phyloP scores from a whole-genome alignment of 306 rosid genomes.

The Cicer judaicum region DNA sequence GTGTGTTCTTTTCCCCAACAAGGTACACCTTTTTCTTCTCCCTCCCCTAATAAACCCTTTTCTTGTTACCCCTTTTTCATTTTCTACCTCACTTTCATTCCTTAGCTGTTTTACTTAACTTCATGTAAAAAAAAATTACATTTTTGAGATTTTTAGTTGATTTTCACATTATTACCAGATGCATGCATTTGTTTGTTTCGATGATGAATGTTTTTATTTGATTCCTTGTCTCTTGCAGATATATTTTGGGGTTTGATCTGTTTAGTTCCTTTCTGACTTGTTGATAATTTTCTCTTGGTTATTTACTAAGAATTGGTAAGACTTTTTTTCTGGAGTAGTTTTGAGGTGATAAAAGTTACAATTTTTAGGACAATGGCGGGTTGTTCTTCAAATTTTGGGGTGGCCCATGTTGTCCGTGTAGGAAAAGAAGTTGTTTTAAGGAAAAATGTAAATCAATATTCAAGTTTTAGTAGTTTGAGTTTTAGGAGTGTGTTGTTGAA shows the following conservation, averaged over 20 bases:
- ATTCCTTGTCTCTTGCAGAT: slow-evolving; percentile 32
- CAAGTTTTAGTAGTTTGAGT: slow-evolving; percentile 47
- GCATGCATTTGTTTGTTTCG: slow-evolving; percentile 35
- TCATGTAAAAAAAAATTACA: not conserved
- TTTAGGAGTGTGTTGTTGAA: slow-evolving; percentile 52
- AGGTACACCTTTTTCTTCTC: slow-evolving; percentile 31
- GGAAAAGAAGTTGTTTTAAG: slow-evolving; percentile 54
- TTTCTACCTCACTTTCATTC: not conserved
- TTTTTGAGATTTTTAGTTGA: slow-evolving; percentile 17
- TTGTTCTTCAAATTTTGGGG: slow-evolving; percentile 55
- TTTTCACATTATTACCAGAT: slow-evolving; percentile 1
- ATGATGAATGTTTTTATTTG: slow-evolving; percentile 15
- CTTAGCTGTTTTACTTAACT: not conserved
- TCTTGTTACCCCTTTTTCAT: not conserved
- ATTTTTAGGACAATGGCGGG: slow-evolving; percentile 55
- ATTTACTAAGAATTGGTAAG: not conserved
- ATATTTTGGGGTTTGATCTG: slow-evolving; percentile 25
- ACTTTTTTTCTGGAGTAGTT: slow-evolving; percentile 31
- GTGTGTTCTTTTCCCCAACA: not conserved
- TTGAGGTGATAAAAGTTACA: slow-evolving; percentile 29
- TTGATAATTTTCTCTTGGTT: not conserved
- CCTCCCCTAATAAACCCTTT: too few species aligned
- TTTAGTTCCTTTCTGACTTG: slow-evolving; percentile 4
- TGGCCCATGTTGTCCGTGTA: slow-evolving; percentile 45
- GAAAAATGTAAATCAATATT: slow-evolving; percentile 50